A percentile compares a stretch with the other conserved stretches of the same genome.
Conservation (phyloP, 75 land plant species). For the Pinus tabuliformis region DNA sequence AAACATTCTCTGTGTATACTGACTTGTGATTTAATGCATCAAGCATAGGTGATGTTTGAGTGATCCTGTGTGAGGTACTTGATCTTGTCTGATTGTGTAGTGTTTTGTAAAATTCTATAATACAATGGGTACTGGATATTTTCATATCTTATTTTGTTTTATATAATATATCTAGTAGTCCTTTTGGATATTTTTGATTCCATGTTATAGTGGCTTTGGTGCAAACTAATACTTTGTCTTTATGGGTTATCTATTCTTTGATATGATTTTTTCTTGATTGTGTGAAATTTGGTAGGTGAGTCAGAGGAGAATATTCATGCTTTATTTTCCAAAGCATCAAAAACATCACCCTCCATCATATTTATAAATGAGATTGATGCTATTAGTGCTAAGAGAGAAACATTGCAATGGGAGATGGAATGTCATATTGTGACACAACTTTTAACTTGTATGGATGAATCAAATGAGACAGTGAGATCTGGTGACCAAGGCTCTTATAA, state of each 20-base stretch:
- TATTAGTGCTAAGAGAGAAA: conserved; percentile 91
- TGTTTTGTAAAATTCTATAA: background rate
- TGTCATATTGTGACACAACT: conserved; percentile 87
- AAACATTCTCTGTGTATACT: too few species aligned
- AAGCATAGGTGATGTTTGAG: background rate
- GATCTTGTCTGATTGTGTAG: background rate
- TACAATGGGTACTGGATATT: background rate
- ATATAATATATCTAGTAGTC: background rate
- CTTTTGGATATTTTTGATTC: background rate
- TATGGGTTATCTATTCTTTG: background rate
- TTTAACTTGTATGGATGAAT: conserved; percentile 96
- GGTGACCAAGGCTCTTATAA: conserved; percentile 15
- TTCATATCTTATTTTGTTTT: background rate
- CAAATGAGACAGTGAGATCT: conserved; percentile 22
- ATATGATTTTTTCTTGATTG: background rate
- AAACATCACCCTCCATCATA: conserved; percentile 90
- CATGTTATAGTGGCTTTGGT: background rate
- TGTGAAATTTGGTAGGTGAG: conserved; percentile 48
- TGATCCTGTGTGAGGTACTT: background rate
- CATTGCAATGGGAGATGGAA: conserved; percentile 89
- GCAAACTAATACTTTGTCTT: background rate
- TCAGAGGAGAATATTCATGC: conserved; percentile 88
- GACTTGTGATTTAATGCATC: too few species aligned
- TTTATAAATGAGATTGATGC: conserved; percentile 93
- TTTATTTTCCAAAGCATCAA: conserved; percentile 74